Evolutionary conservation across 2,329 filamentous ascomycete genomes (phyloP), one percentile per base, ranked within the genome.

Genomic region (Hypoxylon sp.): DNA sequence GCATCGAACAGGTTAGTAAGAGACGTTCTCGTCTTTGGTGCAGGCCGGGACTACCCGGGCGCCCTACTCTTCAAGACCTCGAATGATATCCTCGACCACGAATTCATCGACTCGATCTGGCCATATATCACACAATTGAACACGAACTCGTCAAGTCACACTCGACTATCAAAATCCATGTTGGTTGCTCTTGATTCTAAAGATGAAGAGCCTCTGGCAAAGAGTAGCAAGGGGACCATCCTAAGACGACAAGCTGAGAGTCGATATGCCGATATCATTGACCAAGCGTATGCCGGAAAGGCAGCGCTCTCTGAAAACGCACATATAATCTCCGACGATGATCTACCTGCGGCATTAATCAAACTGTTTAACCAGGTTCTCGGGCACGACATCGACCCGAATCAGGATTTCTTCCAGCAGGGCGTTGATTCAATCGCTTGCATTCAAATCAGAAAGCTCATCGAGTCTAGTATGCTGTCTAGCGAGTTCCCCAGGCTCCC

Each of bases 161-260:
- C 82, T 3, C 74, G 79, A 9, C 75, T 88, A 50, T 68, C 79
- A 2, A 75, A 69, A 26, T 68, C 76, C 1, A 86, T 84, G 79
- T 60, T 88, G 11, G 61, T 84, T 0, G 73, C 81, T 0, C 72
- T 85, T 37, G 66, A 74, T 0, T 57, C 73, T 6, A 60, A 67
- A 7, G 64, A 51, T 1, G 55, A 64, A 1, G 49, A 57, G n/a
- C 62, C 72, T 0, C 71, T 87, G 0, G 77, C 81, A 54, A 88
- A 85, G 69, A 88, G 82, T 58, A 88, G 83, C 60, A 89, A 89
- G 69, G 86, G 86, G 0, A 86, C 84, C 0, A 73, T 85, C 1
- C 71, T 88, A 13, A 75, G 85, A 20, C 73, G 71, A 10, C 75
- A 76, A 42, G 83, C 81, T 0, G 83, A 86, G 55, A 74, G 78